phyloP scores from a whole-genome alignment of 2,329 filamentous ascomycete species.

The Hymenotorrendiella dingleyae region DNA sequence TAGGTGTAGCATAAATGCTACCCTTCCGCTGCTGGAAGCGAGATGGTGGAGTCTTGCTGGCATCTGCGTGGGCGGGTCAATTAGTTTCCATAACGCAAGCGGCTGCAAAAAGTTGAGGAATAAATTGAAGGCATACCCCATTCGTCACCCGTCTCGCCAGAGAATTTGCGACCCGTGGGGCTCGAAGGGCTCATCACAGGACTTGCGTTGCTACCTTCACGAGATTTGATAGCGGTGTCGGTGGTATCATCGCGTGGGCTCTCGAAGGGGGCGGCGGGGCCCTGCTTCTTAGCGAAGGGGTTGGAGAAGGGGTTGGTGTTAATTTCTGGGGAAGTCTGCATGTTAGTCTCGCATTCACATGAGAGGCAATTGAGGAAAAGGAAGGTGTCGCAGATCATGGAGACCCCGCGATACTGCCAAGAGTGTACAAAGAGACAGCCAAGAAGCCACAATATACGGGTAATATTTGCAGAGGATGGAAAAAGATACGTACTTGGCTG shows the following conservation, averaged over 20 bases:
- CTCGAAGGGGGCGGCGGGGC: not conserved
- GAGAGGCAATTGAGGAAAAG: not conserved
- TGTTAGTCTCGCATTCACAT: not conserved
- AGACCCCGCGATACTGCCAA: constrained; percentile 1
- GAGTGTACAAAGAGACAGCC: constrained; percentile 3
- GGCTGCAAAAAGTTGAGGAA: not conserved
- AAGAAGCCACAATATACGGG: not conserved
- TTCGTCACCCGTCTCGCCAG: constrained; percentile 7
- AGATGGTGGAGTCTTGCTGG: constrained; percentile 59
- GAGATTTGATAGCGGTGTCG: not conserved
- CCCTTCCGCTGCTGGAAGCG: constrained; percentile 66
- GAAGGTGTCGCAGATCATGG: not conserved
- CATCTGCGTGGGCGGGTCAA: constrained; percentile 39
- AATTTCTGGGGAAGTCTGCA: not conserved
- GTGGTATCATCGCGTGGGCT: not conserved
- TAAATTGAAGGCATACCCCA: constrained; percentile 6
- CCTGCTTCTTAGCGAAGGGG: not conserved
- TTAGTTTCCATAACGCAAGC: too few relatives aligned
- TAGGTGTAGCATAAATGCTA: constrained; percentile 61
- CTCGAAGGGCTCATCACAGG: not conserved
- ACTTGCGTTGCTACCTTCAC: not conserved
- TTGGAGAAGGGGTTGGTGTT: not conserved
- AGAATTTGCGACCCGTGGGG: not conserved
- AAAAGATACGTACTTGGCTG: constrained; percentile 1
- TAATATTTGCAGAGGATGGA: not conserved